Evolutionary conservation across 2,329 filamentous ascomycete genomes (phyloP), one percentile per base, ranked within the genome.

Genomic region (Daldinia sp.): DNA sequence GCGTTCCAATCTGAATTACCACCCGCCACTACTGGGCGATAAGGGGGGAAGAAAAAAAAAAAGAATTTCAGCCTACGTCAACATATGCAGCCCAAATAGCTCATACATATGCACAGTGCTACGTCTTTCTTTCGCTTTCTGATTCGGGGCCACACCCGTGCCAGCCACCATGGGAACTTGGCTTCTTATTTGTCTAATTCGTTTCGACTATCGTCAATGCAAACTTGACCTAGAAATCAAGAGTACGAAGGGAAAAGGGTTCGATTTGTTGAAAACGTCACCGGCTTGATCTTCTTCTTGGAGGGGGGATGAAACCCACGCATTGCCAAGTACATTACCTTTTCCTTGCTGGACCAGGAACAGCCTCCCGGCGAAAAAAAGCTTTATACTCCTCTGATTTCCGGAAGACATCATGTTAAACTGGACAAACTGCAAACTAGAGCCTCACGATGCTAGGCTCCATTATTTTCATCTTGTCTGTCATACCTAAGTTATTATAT

Each of bases 21-120:
- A 61, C 65, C 33, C 10, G 63, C 50, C 61, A 41, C 20, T 41
- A 54, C 57, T 61, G 58, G 57, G 42, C 33, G 66, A 69, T 63
- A 67, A 59, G 61, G 66, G 61, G 56, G 46, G 65, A 10, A 35
- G 2, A 35, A 2, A 35, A 35, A 35, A 35, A 9, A 35, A 35
- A 67, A 48, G 63, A 67, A 62, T 67, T 65, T 60, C 68, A 60
- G 51, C 64, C 64, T 72, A 72, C 70, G 70, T 72, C 70, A 72
- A 72, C 66, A 67, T 58, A 46, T 72, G 70, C 68, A 72, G 61
- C 64, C 59, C 67, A 67, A 66, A 69, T 71, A 65, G 59, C 67
- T 67, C 69, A 65, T 64, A 70, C 66, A 65, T 69, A 66, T 65
- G 60, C 57, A 69, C 28, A 35, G 57, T 53, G 20, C 53, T 57